A percentile compares a stretch with the other conserved stretches of the same genome.
Evolutionary conservation across 2,329 filamentous ascomycete genomes (phyloP).

Genomic region (Thyridium curvatum): DNA sequence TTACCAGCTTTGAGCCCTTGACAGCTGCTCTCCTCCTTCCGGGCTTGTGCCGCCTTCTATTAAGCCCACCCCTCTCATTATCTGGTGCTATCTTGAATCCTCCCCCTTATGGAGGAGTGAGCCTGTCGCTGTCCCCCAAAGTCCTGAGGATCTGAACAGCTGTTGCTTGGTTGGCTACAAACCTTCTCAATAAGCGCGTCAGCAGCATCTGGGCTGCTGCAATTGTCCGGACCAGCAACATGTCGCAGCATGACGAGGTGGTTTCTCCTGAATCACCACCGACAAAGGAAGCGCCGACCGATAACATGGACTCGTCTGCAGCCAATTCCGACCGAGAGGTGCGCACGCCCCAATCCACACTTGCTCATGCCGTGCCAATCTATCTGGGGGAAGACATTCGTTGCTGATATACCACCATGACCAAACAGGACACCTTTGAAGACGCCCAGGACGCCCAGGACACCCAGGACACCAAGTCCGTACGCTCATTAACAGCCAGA

Average conservation of each 20-base stretch:
- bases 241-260: slow-evolving; percentile 1
- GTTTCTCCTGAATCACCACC: background rate
- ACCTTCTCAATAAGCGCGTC: background rate
- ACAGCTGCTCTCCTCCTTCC: too few species aligned
- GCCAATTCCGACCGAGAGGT: slow-evolving; percentile 2
- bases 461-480: slow-evolving; percentile 59
- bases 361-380: background rate
- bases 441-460: slow-evolving; percentile 71
- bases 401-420: slow-evolving; percentile 4
- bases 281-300: background rate
- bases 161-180: background rate
- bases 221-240: background rate
- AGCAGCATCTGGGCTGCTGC: background rate
- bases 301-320: background rate
- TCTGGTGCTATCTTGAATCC: background rate
- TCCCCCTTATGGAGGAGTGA: background rate
- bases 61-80: background rate
- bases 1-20: too few species aligned
- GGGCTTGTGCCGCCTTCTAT: too few species aligned
- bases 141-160: background rate
- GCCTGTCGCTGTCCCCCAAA: too few species aligned
- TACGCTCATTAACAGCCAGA: slow-evolving; percentile 57
- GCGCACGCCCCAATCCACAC: background rate
- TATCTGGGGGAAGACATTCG: slow-evolving; percentile 3
- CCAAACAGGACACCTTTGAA: slow-evolving; percentile 67